Evolutionary conservation across 2,329 filamentous ascomycete species (phyloP).

Genomic region (Phialocephala sp.): DNA sequence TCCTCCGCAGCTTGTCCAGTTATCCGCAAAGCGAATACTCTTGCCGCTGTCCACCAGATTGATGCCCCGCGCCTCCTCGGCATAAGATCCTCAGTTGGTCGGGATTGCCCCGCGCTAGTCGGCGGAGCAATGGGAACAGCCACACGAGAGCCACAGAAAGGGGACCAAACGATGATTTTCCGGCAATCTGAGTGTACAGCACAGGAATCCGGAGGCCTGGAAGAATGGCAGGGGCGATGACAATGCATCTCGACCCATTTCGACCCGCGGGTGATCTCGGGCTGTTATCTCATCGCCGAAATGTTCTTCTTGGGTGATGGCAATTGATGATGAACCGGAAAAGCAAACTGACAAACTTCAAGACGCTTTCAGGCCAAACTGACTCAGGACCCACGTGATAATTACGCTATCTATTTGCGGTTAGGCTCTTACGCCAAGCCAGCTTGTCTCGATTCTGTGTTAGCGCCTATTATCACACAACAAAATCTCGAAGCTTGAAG

Average conservation of each 20-base stretch:
- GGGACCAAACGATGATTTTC: constrained; percentile 32
- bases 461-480: constrained; percentile 36
- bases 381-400: constrained; percentile 11
- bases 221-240: background rate
- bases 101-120: constrained; percentile 30
- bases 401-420: background rate
- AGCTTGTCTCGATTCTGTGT: background rate
- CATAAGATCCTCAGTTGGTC: constrained; percentile 23
- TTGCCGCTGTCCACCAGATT: constrained; percentile 11
- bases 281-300: constrained; percentile 3
- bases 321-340: background rate
- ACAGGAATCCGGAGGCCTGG: background rate
- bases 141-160: background rate
- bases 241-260: background rate
- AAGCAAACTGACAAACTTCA: background rate
- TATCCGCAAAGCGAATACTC: constrained; percentile 3
- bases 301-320: constrained; percentile 20
- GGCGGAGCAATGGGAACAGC: constrained; percentile 28
- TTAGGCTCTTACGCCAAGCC: background rate
- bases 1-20: constrained; percentile 15
- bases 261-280: constrained; percentile 26
- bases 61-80: constrained; percentile 32
- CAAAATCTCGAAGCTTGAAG: constrained; percentile 45
- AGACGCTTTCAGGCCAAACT: background rate
- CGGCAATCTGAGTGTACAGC: constrained; percentile 19